Conservation (phyloP, 2,329 filamentous ascomycete genomes). For the Trichophyton benhamiae region DNA sequence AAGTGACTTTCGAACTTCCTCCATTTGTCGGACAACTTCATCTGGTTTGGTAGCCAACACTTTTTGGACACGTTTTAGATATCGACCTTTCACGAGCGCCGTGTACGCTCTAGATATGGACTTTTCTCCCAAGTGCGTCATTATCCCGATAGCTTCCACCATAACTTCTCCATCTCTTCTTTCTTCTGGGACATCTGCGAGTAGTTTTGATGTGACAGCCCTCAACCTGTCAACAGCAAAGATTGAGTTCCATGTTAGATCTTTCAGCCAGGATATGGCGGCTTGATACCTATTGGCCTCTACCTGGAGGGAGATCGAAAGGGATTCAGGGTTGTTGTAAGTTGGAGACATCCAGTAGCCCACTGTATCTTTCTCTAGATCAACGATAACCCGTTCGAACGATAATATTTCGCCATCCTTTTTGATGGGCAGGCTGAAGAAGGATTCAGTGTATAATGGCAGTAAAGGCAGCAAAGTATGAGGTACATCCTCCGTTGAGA, state of each 20-base stretch:
- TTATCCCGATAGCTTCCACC: conserved; percentile 52
- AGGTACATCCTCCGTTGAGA: conserved; percentile 67
- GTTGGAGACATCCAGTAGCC: conserved; percentile 64
- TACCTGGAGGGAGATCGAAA: conserved; percentile 70
- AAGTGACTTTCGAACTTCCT: conserved; percentile 60
- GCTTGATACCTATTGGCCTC: conserved; percentile 78
- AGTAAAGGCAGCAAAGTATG: conserved; percentile 75
- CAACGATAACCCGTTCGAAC: conserved; percentile 85
- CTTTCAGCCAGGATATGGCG: conserved; percentile 70
- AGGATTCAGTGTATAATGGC: conserved; percentile 74
- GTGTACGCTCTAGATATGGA: conserved; percentile 66
- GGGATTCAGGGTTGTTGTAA: conserved; percentile 58
- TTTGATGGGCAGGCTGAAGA: conserved; percentile 82
- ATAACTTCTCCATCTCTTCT: conserved; percentile 69
- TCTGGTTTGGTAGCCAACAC: conserved; percentile 66
- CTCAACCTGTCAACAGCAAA: conserved; percentile 62
- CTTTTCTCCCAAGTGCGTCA: conserved; percentile 66
- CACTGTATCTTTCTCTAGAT: conserved; percentile 83
- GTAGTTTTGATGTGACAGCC: conserved; percentile 60
- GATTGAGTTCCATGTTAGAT: conserved; percentile 75
- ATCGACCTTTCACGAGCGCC: conserved; percentile 74
- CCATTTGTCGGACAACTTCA: conserved; percentile 62
- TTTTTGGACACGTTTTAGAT: conserved; percentile 73
- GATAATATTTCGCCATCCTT: conserved; percentile 63
- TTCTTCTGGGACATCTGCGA: conserved; percentile 81